Percentiles rank a stretch among this genome's conserved stretches.
Evolutionary conservation across 2,329 filamentous ascomycete genomes (phyloP).

Genomic region (Chrysoporthe puriensis): DNA sequence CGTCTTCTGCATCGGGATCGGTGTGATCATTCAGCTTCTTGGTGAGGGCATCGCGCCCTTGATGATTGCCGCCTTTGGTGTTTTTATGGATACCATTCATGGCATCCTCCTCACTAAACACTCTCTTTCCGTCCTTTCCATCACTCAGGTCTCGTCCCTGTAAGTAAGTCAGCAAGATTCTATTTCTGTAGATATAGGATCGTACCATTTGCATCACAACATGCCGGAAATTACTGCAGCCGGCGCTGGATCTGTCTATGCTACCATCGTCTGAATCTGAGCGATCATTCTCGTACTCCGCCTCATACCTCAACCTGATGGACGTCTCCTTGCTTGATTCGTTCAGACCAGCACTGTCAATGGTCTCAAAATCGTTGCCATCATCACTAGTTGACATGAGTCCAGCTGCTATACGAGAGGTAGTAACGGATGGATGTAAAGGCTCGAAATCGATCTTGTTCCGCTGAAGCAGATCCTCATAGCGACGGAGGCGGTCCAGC

Average conservation of each 20-base stretch:
- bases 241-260: neutral
- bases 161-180: neutral
- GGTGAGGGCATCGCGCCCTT: neutral
- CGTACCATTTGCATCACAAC: neutral
- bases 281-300: neutral
- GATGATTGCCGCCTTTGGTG: neutral
- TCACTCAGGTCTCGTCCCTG: neutral
- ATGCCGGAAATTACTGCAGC: neutral
- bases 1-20: neutral
- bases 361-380: neutral
- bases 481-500: slow-evolving; percentile 58
- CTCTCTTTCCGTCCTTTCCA: neutral
- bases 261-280: neutral
- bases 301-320: neutral
- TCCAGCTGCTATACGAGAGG: slow-evolving; percentile 18
- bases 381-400: neutral
- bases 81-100: neutral
- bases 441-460: slow-evolving; percentile 60
- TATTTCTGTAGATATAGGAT: neutral
- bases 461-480: slow-evolving; percentile 59
- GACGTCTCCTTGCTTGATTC: slow-evolving; percentile 24
- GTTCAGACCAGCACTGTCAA: slow-evolving; percentile 28
- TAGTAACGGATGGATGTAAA: slow-evolving; percentile 35
- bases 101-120: neutral
- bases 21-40: neutral